Base-by-base conservation (phyloP, 306 rosid genomes). In the Ochetophila trinervis region DNA sequence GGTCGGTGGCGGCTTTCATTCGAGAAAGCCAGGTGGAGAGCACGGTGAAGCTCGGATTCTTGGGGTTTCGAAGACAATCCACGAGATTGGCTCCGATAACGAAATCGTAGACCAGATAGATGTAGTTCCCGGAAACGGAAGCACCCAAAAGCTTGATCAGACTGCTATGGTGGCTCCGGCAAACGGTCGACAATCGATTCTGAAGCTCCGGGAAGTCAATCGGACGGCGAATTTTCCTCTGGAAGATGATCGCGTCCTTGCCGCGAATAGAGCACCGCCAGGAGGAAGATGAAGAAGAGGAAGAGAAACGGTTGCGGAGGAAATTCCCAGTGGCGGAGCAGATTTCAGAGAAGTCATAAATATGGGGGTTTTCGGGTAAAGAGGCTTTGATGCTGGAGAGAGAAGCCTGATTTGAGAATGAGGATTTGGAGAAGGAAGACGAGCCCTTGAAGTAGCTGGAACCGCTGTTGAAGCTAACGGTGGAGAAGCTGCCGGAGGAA, bases 141-240 rank as follows among this genome's bases (percentile, higher is more conserved):
- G 97, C 94, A 8, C 97, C 98, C 55, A 87, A 86, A 36, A 93
- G 96, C 74, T 84, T 87, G 30, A 86, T 67, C 44, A 93, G 60
- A 60, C 94, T 93, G 53, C 77, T 74, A 23, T 93, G 94, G 68
- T 93, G 91, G 76, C 85, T 81, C 47, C 93, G 87, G 67, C 85
- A 74, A 62, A 89, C 67, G 1, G 79, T 20, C 12, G 84, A 73
- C 17, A 93, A 75, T 24, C 84, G 80, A 15, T 53, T 53, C 16
- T 73, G 78, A 53, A 93, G 80, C 76, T 86, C 96, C 5, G 77
- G 52, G 32, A 74, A 6, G 10, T 82, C 84, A 11, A 87, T 17
- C 2, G 60, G 81, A 30, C 76, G 83, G 53, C 95, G 97, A 20
- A 82, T 77, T 65, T 78, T 86, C 15, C 94, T 78, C 70, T 86